Conservation (phyloP, 495 filamentous ascomycete genomes). For the Penicillium bovifimosum region DNA sequence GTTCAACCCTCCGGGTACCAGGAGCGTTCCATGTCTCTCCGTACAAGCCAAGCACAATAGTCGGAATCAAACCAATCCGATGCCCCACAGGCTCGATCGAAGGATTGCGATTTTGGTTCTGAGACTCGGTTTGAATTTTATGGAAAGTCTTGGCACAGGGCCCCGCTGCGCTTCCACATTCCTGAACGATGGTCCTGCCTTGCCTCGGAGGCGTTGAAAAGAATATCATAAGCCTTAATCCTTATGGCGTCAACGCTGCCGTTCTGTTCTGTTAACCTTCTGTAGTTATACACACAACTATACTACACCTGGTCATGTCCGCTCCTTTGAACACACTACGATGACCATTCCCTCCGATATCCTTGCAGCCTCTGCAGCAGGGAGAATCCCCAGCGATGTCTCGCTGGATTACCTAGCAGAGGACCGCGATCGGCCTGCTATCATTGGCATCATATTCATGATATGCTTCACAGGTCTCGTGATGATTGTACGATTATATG, state of each 20-base stretch:
- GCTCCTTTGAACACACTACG: constrained; percentile 9
- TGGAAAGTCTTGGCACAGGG: too few relatives aligned
- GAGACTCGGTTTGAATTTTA: too few relatives aligned
- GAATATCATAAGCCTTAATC: background rate
- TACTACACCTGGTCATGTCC: background rate
- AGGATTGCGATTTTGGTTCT: too few relatives aligned
- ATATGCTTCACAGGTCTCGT: constrained; percentile 27
- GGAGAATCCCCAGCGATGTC: constrained; percentile 29
- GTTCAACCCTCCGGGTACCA: too few relatives aligned
- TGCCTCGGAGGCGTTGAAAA: background rate
- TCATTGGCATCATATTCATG: constrained; percentile 37
- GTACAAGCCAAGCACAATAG: too few relatives aligned
- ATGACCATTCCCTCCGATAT: constrained; percentile 32
- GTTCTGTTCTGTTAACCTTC: constrained; percentile 2
- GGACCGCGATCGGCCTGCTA: constrained; percentile 32
- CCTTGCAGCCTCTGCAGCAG: constrained; percentile 24
- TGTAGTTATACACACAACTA: background rate
- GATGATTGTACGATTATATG: constrained; percentile 30
- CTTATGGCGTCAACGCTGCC: background rate
- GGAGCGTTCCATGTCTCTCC: too few relatives aligned
- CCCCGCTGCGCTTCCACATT: background rate
- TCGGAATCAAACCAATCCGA: too few relatives aligned
- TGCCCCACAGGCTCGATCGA: too few relatives aligned
- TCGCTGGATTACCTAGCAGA: constrained; percentile 35
- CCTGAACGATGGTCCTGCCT: background rate